These are phyloP conservation scores for Phytophthora parvispora DNA, from an alignment of 352 stramenopile species.

Conservation along the genomic window DNA sequence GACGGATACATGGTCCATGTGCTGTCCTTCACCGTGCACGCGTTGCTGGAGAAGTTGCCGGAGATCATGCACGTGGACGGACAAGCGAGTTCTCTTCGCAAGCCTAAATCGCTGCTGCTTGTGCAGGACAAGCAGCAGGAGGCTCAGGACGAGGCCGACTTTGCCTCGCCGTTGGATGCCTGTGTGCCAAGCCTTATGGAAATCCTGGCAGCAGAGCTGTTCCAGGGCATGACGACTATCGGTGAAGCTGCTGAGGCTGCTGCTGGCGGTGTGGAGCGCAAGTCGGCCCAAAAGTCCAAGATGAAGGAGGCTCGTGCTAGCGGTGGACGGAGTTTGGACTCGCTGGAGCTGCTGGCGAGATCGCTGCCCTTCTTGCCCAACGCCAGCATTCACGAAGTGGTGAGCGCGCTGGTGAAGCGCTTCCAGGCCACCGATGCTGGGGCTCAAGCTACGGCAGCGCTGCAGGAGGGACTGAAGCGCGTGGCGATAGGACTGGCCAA, in stretches of 20 bases:
- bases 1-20: constrained; percentile 91
- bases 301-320: constrained; percentile 89
- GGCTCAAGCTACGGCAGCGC: constrained; percentile 57
- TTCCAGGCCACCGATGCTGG: constrained; percentile 72
- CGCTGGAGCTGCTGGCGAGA: constrained; percentile 81
- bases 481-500: constrained; percentile 84
- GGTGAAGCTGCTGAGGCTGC: constrained; percentile 42
- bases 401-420: constrained; percentile 79
- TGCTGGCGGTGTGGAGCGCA: constrained; percentile 44
- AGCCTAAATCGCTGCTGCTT: constrained; percentile 27
- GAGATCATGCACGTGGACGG: constrained; percentile 61
- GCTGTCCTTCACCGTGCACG: constrained; percentile 88
- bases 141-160: constrained; percentile 33
- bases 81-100: constrained; percentile 33
- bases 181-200: constrained; percentile 86
- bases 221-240: constrained; percentile 64
- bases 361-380: constrained; percentile 91
- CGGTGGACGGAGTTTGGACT: constrained; percentile 75
- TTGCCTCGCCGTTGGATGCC: constrained; percentile 76
- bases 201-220: constrained; percentile 87
- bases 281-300: constrained; percentile 83
- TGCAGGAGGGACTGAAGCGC: constrained; percentile 86
- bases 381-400: constrained; percentile 78
- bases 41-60: constrained; percentile 83
- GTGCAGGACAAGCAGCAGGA: constrained; percentile 35